phyloP scores from a whole-genome alignment of 495 filamentous ascomycete genomes.

The Trichoderma erinaceum region DNA sequence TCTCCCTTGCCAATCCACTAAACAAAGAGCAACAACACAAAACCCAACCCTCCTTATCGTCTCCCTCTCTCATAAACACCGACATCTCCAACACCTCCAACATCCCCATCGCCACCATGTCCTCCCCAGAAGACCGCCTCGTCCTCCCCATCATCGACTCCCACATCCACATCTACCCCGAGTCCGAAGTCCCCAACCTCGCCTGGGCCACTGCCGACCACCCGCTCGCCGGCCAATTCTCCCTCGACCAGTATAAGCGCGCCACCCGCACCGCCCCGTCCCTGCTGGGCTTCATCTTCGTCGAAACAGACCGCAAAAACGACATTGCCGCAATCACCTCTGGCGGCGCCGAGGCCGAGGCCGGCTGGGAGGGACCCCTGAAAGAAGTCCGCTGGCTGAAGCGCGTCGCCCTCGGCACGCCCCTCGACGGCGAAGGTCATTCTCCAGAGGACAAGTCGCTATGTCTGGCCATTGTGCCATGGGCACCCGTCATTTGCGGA shows the following conservation, averaged over 20 bases:
- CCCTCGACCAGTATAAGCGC: conserved; percentile 49
- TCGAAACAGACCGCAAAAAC: conserved; percentile 73
- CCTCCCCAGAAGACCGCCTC: conserved; percentile 3
- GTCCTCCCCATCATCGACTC: conserved; percentile 61
- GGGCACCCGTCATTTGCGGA: conserved; percentile 70
- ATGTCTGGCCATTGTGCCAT: conserved; percentile 65
- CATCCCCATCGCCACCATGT: background rate
- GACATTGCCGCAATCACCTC: conserved; percentile 42
- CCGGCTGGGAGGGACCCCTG: conserved; percentile 51
- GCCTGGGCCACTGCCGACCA: conserved; percentile 55
- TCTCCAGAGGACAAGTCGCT: conserved; percentile 39
- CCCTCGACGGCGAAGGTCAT: conserved; percentile 56
- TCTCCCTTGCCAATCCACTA: background rate
- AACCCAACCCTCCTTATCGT: background rate
- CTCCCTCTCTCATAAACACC: background rate
- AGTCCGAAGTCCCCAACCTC: conserved; percentile 54
- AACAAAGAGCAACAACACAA: background rate
- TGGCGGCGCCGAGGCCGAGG: conserved; percentile 33
- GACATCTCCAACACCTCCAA: background rate
- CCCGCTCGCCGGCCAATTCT: conserved; percentile 58
- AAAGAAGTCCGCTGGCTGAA: conserved; percentile 62
- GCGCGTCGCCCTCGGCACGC: conserved; percentile 55
- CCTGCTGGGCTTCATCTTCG: conserved; percentile 65
- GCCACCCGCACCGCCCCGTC: conserved; percentile 25
- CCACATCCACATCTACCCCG: conserved; percentile 80